Evolutionary conservation across 2,329 filamentous ascomycete species (phyloP).

Genomic region (Colletotrichum incanum): DNA sequence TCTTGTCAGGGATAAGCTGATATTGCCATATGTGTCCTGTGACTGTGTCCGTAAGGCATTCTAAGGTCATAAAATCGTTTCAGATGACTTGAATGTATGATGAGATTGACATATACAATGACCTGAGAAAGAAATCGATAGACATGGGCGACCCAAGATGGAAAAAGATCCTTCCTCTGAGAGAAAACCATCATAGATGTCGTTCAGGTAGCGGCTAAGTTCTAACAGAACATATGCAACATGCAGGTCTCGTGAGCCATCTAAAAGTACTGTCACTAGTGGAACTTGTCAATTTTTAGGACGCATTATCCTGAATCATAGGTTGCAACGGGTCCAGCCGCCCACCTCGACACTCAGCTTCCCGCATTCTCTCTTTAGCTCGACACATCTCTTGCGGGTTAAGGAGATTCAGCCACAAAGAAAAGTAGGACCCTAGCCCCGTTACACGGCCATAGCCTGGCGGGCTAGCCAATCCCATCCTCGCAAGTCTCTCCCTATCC

Average conservation of each 20-base stretch:
- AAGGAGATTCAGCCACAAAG: conserved; percentile 21
- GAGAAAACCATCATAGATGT: no score
- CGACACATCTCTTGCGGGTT: not conserved
- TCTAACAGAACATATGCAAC: no score
- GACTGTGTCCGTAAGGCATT: no score
- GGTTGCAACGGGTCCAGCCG: conserved; percentile 31
- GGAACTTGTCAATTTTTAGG: not conserved
- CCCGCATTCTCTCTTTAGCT: conserved; percentile 26
- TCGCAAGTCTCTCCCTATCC: conserved; percentile 29
- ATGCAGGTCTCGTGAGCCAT: no score
- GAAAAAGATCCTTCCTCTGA: no score
- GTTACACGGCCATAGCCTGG: conserved; percentile 29
- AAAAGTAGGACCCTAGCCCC: conserved; percentile 30
- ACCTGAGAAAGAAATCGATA: no score
- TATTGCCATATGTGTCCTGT: no score
- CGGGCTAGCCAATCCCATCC: conserved; percentile 25
- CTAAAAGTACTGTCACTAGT: not conserved
- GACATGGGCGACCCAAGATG: no score
- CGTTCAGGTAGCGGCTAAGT: not conserved
- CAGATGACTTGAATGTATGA: no score
- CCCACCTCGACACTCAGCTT: conserved; percentile 27
- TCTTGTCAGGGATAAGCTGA: no score
- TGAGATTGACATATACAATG: no score
- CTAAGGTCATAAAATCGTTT: no score
- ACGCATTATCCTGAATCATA: conserved; percentile 38